These are phyloP conservation scores for Didymella exigua DNA, from an alignment of 2,329 filamentous ascomycete species.

Conservation along the genomic window DNA sequence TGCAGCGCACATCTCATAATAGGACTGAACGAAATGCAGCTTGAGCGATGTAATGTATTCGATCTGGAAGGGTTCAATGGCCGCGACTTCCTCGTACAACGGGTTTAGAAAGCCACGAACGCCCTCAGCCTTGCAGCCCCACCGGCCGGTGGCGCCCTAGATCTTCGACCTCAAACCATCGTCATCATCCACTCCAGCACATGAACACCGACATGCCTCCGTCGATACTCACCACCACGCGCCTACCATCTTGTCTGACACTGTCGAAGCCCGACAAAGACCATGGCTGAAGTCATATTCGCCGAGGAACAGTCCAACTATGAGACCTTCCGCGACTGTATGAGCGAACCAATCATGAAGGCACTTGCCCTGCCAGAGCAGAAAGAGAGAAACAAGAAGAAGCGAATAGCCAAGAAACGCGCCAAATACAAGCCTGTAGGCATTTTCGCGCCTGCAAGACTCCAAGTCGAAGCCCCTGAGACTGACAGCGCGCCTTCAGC, in stretches of 20 bases:
- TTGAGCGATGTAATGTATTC: not conserved
- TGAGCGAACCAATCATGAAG: conserved; percentile 72
- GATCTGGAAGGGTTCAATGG: not conserved
- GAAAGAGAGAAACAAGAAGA: conserved; percentile 54
- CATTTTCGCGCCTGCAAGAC: conserved; percentile 12
- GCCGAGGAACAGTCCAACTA: conserved; percentile 60
- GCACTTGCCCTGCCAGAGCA: conserved; percentile 57
- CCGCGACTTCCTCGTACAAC: not conserved
- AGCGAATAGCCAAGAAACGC: conserved; percentile 37
- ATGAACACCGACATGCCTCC: conserved; percentile 24
- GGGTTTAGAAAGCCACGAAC: conserved; percentile 11
- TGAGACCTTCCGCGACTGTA: conserved; percentile 73
- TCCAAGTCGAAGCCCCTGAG: not conserved
- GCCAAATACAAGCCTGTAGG: conserved; percentile 38
- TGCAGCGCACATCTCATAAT: not conserved
- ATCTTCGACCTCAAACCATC: conserved; percentile 26
- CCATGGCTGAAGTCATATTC: conserved; percentile 41
- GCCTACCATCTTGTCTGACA: not conserved
- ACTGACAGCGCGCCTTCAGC: conserved; percentile 4
- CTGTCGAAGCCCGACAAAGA: not conserved
- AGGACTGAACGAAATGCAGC: not conserved
- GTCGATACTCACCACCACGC: conserved; percentile 5
- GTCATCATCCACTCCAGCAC: conserved; percentile 25
- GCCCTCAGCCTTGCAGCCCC: conserved; percentile 22
- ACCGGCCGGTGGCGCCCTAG: conserved; percentile 23